Percentiles rank a stretch among this genome's conserved stretches.
Conservation (phyloP, 495 filamentous ascomycete genomes). For the Physcia stellaris region DNA sequence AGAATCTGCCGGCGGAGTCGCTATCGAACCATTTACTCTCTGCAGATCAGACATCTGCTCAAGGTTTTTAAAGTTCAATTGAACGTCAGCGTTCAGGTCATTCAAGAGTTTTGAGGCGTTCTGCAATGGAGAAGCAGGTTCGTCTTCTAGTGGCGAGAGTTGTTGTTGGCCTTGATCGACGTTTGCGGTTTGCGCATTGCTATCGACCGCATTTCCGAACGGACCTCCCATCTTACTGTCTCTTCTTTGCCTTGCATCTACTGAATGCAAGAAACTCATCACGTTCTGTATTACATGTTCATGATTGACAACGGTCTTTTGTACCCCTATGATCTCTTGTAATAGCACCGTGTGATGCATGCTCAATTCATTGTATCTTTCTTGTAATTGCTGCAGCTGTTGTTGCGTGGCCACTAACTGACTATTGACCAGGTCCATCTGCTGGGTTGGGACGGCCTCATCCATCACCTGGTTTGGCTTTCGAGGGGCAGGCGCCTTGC, state of each 20-base stretch:
- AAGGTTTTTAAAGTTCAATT: constrained; percentile 59
- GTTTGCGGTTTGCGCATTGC: constrained; percentile 13
- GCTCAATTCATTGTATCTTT: constrained; percentile 70
- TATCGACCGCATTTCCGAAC: constrained; percentile 24
- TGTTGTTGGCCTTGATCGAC: constrained; percentile 22
- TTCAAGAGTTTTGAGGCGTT: constrained; percentile 81
- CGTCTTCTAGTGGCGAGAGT: constrained; percentile 43
- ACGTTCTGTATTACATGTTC: constrained; percentile 63
- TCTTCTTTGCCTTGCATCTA: constrained; percentile 50
- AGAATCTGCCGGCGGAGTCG: constrained; percentile 30
- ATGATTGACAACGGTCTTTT: constrained; percentile 80
- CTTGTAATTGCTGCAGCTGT: constrained; percentile 73
- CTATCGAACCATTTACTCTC: constrained; percentile 25
- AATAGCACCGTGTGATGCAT: constrained; percentile 78
- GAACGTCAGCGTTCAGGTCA: constrained; percentile 63
- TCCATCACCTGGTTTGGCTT: constrained; percentile 52
- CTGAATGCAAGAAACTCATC: constrained; percentile 53
- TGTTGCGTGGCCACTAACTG: constrained; percentile 84
- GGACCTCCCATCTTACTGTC: constrained; percentile 41
- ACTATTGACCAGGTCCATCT: constrained; percentile 79
- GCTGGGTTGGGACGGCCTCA: constrained; percentile 69
- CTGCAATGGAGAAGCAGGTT: constrained; percentile 69
- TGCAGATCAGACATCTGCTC: constrained; percentile 65
- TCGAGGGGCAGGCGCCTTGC: constrained; percentile 86
- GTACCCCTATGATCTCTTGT: constrained; percentile 74